Base-by-base conservation (phyloP, 306 rosid species). In the Prosopis cineraria region DNA sequence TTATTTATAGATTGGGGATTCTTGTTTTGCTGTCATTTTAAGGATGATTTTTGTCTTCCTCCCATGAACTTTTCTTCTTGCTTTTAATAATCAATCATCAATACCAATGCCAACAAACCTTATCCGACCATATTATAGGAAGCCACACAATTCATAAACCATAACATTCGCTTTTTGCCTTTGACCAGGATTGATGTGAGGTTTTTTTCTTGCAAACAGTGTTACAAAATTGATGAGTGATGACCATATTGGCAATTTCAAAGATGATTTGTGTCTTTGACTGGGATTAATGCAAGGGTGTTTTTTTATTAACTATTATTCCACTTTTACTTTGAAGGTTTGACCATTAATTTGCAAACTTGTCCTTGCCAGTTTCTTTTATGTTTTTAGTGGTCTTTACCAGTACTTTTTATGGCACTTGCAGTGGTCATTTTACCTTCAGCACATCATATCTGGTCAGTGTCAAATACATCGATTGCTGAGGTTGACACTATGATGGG, bases 401-500 rank as follows among this genome's bases (percentile, higher is more conserved):
- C 40, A 27, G 64, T 70, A 47, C 72, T 74, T 84, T 73, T 30
- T 43, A 80, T 84, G 70, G 82, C 69, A 52, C 83, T 82, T 82
- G 83, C 86, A 94, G 97, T 83, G 88, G 95, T 94, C 70, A 47
- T 78, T 70, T 87, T 94, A 73, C 98, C 98, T 53, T 92, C 98
- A 72, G 88, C 93, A 19, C 93, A 92, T 85, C 94, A 94, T 89
- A 88, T 63, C 67, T 94, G 98, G 98, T 89, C 93, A 72, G 87
- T 84, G 72, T 90, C 97, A 84, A 94, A 92, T 87, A 80, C 87
- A 84, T 92, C 97, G 12, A 87, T 94, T 79, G 97, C 95, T 60
- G 82, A 60, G 68, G 90, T 89, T 81, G 93, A 88, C 84, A 75
- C 92, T 41, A 39, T 48, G 78, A 78, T 86, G 84, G 98, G 98